A percentile compares a stretch with the other conserved stretches of the same genome.
These are phyloP conservation scores for Malus hybrid DNA, from an alignment of 331 rosid species.

Conservation along the genomic window DNA sequence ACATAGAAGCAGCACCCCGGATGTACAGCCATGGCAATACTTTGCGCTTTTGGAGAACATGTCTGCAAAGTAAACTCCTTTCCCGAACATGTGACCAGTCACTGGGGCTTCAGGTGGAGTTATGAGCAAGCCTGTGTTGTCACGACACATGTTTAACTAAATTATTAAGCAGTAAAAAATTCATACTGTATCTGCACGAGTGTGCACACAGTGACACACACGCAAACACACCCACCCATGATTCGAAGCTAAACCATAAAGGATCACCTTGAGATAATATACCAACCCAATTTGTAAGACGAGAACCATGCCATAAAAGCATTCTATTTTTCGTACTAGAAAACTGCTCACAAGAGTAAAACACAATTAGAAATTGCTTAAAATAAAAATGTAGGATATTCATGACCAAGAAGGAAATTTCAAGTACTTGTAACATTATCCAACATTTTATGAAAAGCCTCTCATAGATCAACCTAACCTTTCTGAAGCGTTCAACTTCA, in stretches of 20 bases:
- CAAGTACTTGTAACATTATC: constrained; percentile 5
- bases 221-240: background rate
- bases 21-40: constrained; percentile 48
- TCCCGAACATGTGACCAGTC: constrained; percentile 95
- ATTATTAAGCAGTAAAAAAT: constrained; percentile 3
- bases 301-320: constrained; percentile 98
- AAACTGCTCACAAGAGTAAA: constrained; percentile 45
- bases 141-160: background rate
- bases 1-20: constrained; percentile 88
- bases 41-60: constrained; percentile 99
- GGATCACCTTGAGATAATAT: constrained; percentile 93
- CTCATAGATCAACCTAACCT: constrained; percentile 42
- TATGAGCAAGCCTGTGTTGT: constrained; percentile 73
- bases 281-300: constrained; percentile 94
- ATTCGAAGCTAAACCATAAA: constrained; percentile 4
- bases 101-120: constrained; percentile 99
- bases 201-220: background rate
- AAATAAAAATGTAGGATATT: background rate
- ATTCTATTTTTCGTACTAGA: constrained; percentile 59
- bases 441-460: constrained; percentile 1
- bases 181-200: background rate
- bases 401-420: background rate
- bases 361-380: background rate
- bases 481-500: constrained; percentile 63
- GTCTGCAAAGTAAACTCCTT: constrained; percentile 95